Percentiles rank a stretch among this genome's conserved stretches.
Evolutionary conservation across 148 eudicot genomes (phyloP).

Genomic region (Cornus florida): DNA sequence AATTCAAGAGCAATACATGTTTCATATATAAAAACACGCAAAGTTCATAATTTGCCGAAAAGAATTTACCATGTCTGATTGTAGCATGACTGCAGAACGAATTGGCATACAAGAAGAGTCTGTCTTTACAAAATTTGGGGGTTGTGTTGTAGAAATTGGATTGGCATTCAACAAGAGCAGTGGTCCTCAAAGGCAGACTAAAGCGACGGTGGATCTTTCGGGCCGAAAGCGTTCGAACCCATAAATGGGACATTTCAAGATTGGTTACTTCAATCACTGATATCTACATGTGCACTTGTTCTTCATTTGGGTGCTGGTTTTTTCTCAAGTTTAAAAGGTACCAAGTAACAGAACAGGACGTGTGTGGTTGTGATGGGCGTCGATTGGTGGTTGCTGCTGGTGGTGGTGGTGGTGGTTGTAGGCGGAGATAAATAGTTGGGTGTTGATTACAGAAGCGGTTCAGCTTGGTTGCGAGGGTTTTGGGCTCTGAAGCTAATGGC

Average conservation of each 20-base stretch:
- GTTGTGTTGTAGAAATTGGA: not conserved
- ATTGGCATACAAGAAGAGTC: not conserved
- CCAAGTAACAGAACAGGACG: not conserved
- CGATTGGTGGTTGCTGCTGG: too few relatives aligned
- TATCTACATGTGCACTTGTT: not conserved
- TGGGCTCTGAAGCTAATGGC: not conserved
- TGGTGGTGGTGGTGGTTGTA: not conserved
- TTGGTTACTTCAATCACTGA: not conserved
- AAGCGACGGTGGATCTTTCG: constrained; percentile 19
- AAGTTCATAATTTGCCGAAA: not conserved
- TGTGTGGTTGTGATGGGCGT: not conserved
- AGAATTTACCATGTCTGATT: constrained; percentile 8
- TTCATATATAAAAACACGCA: not conserved
- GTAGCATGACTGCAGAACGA: not conserved
- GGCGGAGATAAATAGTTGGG: not conserved
- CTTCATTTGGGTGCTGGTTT: not conserved
- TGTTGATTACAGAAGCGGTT: not conserved
- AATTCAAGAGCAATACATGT: not conserved
- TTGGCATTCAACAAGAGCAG: not conserved
- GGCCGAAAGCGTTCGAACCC: constrained; percentile 23
- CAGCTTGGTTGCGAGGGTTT: not conserved
- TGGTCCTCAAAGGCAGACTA: constrained; percentile 1
- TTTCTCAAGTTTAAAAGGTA: not conserved
- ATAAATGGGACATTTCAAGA: constrained; percentile 19
- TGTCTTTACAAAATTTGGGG: not conserved